A percentile compares a stretch with the other conserved stretches of the same genome.
Evolutionary conservation across 1,284 basidiomycete species (phyloP).

Genomic region (Melampsora larici-populina): DNA sequence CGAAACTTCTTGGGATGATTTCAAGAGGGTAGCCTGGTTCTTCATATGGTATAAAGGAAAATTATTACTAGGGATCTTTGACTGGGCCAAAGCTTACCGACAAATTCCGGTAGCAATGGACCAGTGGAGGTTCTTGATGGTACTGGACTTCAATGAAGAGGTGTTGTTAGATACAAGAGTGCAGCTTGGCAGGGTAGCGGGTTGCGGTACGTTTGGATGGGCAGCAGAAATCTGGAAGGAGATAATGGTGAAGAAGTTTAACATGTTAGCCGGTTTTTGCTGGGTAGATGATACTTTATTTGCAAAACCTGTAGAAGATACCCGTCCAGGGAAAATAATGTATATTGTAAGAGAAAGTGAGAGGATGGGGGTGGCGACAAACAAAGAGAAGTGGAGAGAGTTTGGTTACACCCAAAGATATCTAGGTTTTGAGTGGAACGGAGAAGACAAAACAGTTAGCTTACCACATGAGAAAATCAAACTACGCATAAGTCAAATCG

Average conservation of each 20-base stretch:
- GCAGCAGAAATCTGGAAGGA: conserved; percentile 2
- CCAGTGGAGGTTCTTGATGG: no score
- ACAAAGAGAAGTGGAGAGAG: neutral
- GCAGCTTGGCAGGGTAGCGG: neutral
- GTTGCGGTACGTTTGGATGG: conserved; percentile 9
- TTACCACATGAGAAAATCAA: neutral
- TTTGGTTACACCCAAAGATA: neutral
- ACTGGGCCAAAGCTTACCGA: no score
- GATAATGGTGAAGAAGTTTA: neutral
- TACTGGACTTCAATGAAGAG: neutral
- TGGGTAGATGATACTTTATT: conserved; percentile 19
- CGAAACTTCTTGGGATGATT: no score
- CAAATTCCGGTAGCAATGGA: no score
- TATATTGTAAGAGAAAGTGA: neutral
- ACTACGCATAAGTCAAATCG: no score
- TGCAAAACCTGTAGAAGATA: no score
- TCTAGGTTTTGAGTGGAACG: conserved; percentile 1
- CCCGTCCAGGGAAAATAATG: neutral
- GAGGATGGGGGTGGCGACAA: no score
- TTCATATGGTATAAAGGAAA: no score
- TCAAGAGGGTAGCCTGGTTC: no score
- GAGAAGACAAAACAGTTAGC: no score
- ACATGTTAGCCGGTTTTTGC: neutral
- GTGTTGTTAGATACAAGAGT: neutral
- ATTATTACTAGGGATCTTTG: no score